A percentile compares a stretch with the other conserved stretches of the same genome.
Conservation (phyloP, 768 basidiomycete species). For the Tylopilus vinaceipallidus region DNA sequence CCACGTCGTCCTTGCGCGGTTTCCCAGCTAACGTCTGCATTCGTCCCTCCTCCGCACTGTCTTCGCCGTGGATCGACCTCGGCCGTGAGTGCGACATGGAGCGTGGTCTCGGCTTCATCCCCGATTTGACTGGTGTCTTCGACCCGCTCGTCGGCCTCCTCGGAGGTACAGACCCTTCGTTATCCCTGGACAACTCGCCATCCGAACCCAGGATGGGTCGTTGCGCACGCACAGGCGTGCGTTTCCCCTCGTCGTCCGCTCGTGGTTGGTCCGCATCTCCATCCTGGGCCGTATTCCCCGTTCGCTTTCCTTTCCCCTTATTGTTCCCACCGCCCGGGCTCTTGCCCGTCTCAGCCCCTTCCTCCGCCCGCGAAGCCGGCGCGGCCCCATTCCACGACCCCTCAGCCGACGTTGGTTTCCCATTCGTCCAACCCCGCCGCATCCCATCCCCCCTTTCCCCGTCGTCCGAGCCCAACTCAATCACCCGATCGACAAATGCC, state of each 20-base stretch:
- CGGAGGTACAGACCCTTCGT: no score
- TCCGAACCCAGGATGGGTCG: no score
- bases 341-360: not conserved
- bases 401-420: not conserved
- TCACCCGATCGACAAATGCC: constrained; percentile 20
- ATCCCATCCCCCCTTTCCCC: constrained; percentile 6
- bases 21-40: not conserved
- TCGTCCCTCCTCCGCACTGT: constrained; percentile 1
- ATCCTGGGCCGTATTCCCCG: not conserved
- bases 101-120: constrained; percentile 26
- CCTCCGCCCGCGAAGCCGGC: not conserved
- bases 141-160: not conserved
- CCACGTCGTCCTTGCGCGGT: not conserved
- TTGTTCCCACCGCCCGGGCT: not conserved
- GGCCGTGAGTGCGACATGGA: constrained; percentile 11
- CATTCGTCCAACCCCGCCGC: not conserved
- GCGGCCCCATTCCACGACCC: no score
- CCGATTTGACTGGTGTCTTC: constrained; percentile 24
- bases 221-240: no score
- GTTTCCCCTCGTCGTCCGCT: not conserved
- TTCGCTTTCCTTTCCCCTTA: not conserved
- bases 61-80: not conserved
- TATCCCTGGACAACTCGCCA: no score
- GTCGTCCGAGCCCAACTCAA: constrained; percentile 21
- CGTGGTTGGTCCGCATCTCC: not conserved